Percentiles rank a stretch among this genome's conserved stretches.
Evolutionary conservation across 495 filamentous ascomycete species (phyloP).

Genomic region (Massariosphaeria phaeospora): DNA sequence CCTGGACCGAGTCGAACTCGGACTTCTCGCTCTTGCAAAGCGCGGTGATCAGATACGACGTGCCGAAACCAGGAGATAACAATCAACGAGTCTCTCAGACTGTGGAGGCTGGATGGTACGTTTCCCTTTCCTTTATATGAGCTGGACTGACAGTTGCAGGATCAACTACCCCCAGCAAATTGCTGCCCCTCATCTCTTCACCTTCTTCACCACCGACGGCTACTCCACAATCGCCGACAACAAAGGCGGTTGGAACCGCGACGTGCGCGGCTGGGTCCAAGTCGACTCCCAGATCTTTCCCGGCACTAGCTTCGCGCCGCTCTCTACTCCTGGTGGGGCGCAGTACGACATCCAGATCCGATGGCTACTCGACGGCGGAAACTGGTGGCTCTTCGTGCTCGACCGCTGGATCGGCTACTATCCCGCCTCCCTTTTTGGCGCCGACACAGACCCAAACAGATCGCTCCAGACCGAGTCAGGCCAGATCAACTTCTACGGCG

Average conservation of each 20-base stretch:
- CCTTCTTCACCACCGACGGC: conserved; percentile 20
- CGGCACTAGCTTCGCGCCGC: conserved; percentile 5
- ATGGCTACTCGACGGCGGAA: conserved; percentile 8
- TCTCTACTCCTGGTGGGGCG: conserved; percentile 9
- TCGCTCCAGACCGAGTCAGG: neutral
- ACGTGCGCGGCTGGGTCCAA: conserved; percentile 19
- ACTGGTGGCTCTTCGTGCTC: conserved; percentile 21
- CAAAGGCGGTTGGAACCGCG: conserved; percentile 19
- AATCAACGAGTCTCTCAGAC: conserved; percentile 1
- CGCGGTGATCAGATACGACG: conserved; percentile 8
- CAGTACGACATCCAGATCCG: conserved; percentile 20
- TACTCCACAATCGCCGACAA: conserved; percentile 13
- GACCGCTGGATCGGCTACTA: conserved; percentile 23
- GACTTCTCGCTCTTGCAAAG: conserved; percentile 16
- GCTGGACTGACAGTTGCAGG: conserved; percentile 11
- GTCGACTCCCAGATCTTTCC: conserved; percentile 17
- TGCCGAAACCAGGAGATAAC: conserved; percentile 11
- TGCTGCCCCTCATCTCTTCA: conserved; percentile 16
- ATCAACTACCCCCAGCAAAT: conserved; percentile 17
- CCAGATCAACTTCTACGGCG: conserved; percentile 16
- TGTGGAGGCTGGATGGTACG: conserved; percentile 17
- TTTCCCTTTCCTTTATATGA: neutral
- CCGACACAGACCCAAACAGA: neutral
- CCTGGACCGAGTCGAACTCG: conserved; percentile 3
- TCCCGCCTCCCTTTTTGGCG: conserved; percentile 14